A percentile compares a stretch with the other conserved stretches of the same genome.
Evolutionary conservation across 306 rosid genomes (phyloP).

Genomic region (Pachyrhizus erosus): DNA sequence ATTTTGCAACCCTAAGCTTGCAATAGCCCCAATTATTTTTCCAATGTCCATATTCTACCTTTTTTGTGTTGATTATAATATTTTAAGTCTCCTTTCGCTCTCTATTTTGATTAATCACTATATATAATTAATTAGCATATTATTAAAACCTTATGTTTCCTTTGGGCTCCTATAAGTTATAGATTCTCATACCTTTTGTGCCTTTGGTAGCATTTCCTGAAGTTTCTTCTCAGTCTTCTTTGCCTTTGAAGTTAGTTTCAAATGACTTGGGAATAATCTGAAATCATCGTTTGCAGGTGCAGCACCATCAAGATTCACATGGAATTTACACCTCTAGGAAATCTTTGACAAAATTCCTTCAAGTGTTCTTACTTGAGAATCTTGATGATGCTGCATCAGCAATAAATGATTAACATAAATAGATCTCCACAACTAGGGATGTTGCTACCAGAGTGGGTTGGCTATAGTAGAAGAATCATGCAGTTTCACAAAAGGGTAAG

Average conservation of each 20-base stretch:
- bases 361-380: neutral
- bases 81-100: neutral
- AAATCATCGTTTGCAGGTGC: neutral
- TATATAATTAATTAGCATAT: neutral
- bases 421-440: neutral
- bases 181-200: neutral
- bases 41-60: neutral
- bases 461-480: too few relatives aligned
- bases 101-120: neutral
- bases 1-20: neutral
- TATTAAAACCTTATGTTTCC: neutral
- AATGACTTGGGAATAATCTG: neutral
- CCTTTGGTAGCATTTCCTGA: neutral
- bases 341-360: neutral
- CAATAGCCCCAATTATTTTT: neutral
- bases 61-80: neutral
- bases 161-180: neutral
- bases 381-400: slow-evolving; percentile 4
- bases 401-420: neutral
- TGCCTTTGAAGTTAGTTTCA: neutral
- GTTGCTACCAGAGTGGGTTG: neutral
- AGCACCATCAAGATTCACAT: neutral
- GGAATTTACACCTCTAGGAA: neutral
- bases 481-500: neutral
- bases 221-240: neutral